These are phyloP conservation scores for Rheum nobile DNA, from an alignment of 148 eudicot genomes.

Conservation along the genomic window DNA sequence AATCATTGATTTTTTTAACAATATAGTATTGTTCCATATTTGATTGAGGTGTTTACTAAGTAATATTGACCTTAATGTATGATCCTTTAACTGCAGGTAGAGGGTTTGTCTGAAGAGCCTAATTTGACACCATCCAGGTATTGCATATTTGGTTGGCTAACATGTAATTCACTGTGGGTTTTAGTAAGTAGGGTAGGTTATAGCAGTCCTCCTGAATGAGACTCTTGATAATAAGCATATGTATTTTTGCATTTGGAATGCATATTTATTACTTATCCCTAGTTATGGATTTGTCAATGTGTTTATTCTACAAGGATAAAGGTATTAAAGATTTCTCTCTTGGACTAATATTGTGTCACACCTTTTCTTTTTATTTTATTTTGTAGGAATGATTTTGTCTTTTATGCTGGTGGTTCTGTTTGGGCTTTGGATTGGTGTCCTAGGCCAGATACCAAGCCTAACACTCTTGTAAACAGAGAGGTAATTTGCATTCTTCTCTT, in stretches of 20 bases:
- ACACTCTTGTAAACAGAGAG: slow-evolving; percentile 56
- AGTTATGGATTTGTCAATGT: background rate
- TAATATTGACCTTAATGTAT: background rate
- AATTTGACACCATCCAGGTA: slow-evolving; percentile 19
- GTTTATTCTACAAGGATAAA: background rate
- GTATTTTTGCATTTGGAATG: background rate
- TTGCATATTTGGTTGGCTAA: slow-evolving; percentile 1
- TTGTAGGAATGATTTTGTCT: too few species aligned
- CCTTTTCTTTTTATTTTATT: slow-evolving; percentile 11
- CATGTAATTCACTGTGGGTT: background rate
- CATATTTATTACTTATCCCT: background rate
- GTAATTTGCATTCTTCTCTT: slow-evolving; percentile 20
- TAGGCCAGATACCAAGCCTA: too few species aligned
- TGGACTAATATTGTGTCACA: slow-evolving; percentile 9
- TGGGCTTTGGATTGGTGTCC: too few species aligned
- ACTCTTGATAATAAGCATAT: background rate
- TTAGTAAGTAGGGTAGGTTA: background rate
- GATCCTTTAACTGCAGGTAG: slow-evolving; percentile 15
- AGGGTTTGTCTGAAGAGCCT: slow-evolving; percentile 5
- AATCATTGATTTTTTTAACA: background rate
- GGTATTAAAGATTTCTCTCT: background rate
- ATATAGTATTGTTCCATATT: background rate
- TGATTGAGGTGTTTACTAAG: background rate
- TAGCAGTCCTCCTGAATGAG: background rate
- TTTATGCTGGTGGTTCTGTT: too few species aligned